A percentile compares a stretch with the other conserved stretches of the same genome.
Evolutionary conservation across 225 moss, liverwort and hornwort species (phyloP).

Genomic region (Pseudisothecium myosuroides): DNA sequence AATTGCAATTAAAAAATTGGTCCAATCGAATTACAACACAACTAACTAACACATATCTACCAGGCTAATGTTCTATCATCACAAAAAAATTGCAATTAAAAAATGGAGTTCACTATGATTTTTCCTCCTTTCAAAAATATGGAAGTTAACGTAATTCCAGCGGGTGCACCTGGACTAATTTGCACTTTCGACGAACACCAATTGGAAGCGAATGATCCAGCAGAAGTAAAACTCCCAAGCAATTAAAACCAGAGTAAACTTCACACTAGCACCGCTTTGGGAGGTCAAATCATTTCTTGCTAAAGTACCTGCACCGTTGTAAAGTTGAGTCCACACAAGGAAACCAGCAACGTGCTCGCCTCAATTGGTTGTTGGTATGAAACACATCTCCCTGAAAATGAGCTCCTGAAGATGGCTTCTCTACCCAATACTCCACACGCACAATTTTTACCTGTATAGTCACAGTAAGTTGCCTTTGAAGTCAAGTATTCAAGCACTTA

Average conservation of each 20-base stretch:
- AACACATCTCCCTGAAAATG: slow-evolving; percentile 67
- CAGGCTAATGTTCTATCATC: background rate
- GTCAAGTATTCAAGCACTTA: background rate
- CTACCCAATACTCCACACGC: slow-evolving; percentile 86
- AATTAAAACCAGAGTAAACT: background rate
- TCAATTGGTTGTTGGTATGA: slow-evolving; percentile 78
- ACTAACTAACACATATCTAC: background rate
- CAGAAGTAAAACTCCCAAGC: background rate
- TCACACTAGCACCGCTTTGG: background rate
- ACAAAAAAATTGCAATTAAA: background rate
- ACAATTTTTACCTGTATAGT: slow-evolving; percentile 54
- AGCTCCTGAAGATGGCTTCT: slow-evolving; percentile 73
- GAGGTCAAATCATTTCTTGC: background rate
- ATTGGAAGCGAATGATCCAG: background rate
- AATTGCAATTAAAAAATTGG: background rate
- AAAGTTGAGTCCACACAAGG: slow-evolving; percentile 88
- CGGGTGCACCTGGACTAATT: background rate
- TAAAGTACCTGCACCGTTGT: slow-evolving; percentile 78
- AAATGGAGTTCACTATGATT: background rate
- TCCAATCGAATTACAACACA: background rate
- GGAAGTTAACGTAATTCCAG: background rate
- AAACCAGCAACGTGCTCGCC: slow-evolving; percentile 97
- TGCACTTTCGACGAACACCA: background rate
- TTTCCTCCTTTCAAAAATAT: background rate
- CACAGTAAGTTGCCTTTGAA: background rate